These are phyloP conservation scores for Colletotrichum paranaense DNA, from an alignment of 2,329 filamentous ascomycete genomes.

Conservation along the genomic window DNA sequence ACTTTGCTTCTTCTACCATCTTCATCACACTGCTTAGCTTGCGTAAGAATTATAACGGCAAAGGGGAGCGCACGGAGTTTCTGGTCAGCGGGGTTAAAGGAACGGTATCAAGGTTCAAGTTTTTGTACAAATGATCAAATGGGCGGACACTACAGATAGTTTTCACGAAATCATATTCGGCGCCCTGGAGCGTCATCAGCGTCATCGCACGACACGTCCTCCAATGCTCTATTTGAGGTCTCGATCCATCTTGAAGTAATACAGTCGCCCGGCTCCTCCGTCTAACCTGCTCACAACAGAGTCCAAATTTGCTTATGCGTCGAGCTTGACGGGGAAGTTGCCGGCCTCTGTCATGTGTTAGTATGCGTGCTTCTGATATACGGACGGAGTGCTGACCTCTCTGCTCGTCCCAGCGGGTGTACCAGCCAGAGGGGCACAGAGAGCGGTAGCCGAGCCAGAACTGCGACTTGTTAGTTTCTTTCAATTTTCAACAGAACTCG, in stretches of 20 bases:
- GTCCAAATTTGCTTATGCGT: slow-evolving; percentile 57
- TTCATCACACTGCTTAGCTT: not conserved
- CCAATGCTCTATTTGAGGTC: slow-evolving; percentile 38
- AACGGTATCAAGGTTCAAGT: slow-evolving; percentile 1
- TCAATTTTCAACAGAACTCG: not conserved
- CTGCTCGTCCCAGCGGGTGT: slow-evolving; percentile 95
- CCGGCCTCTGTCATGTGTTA: slow-evolving; percentile 65
- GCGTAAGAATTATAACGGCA: slow-evolving; percentile 8
- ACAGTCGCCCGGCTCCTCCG: slow-evolving; percentile 44
- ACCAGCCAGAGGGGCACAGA: slow-evolving; percentile 96
- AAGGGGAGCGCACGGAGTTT: slow-evolving; percentile 28
- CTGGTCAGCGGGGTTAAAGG: slow-evolving; percentile 1
- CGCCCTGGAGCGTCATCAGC: slow-evolving; percentile 18
- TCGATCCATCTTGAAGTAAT: slow-evolving; percentile 46
- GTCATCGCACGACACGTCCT: slow-evolving; percentile 31
- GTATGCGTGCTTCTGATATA: slow-evolving; percentile 2
- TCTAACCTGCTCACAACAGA: slow-evolving; percentile 31
- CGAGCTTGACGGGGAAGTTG: slow-evolving; percentile 75
- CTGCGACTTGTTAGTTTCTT: slow-evolving; percentile 59
- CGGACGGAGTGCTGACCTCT: slow-evolving; percentile 72
- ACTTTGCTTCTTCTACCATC: not conserved
- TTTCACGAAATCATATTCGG: slow-evolving; percentile 31
- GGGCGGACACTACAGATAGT: slow-evolving; percentile 14
- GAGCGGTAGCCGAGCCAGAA: slow-evolving; percentile 98
- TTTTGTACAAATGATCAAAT: slow-evolving; percentile 18